Conservation (phyloP, 352 stramenopile species). For the Poterioochromonas sp. region DNA sequence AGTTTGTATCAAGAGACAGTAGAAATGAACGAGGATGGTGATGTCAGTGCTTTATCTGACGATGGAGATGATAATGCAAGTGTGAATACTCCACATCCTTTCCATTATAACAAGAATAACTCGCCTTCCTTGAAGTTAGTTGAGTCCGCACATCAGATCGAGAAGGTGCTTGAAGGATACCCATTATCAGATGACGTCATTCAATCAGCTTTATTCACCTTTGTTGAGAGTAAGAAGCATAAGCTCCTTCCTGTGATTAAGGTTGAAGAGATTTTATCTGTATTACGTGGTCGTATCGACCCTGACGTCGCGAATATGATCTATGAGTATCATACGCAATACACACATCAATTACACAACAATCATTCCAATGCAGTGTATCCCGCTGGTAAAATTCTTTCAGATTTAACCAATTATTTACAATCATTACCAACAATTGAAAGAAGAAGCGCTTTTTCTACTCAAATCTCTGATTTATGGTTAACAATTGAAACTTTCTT, state of each 20-base stretch:
- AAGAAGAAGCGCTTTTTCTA: slow-evolving; percentile 50
- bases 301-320: slow-evolving; percentile 70
- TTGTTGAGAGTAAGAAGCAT: slow-evolving; percentile 33
- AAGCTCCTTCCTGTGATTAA: slow-evolving; percentile 75
- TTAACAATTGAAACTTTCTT: slow-evolving; percentile 57
- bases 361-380: slow-evolving; percentile 51
- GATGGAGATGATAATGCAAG: not conserved
- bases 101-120: not conserved
- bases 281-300: slow-evolving; percentile 89
- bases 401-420: not conserved
- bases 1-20: slow-evolving; percentile 47
- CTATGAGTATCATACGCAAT: slow-evolving; percentile 46
- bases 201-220: slow-evolving; percentile 2
- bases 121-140: not conserved
- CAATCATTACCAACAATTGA: slow-evolving; percentile 47
- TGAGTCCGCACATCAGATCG: slow-evolving; percentile 62
- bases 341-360: slow-evolving; percentile 51
- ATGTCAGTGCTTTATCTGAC: not conserved
- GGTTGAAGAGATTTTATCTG: slow-evolving; percentile 91
- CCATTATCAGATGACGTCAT: slow-evolving; percentile 49
- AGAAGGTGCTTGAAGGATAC: slow-evolving; percentile 87
- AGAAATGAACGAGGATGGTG: not conserved
- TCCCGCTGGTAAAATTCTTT: slow-evolving; percentile 37
- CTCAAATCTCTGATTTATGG: slow-evolving; percentile 51
- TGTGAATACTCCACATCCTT: too few relatives aligned